phyloP scores from a whole-genome alignment of 805 yeast genomes.

The Cyberlindnera saturnus region DNA sequence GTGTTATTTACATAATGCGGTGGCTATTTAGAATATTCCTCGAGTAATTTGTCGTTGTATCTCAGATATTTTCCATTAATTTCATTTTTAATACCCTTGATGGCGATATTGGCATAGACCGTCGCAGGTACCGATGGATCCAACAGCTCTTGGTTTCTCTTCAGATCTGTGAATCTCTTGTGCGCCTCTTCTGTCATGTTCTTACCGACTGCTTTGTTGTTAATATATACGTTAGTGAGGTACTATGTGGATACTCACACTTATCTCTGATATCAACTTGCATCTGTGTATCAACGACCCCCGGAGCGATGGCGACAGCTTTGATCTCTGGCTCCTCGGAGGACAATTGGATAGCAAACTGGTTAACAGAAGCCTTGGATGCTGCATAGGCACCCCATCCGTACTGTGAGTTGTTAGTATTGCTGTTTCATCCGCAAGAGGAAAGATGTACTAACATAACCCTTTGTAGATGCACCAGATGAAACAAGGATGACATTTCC shows the following conservation, averaged over 20 bases:
- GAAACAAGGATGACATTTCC: slow-evolving; percentile 78
- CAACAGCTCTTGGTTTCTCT: slow-evolving; percentile 50
- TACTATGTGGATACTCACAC: slow-evolving; percentile 14
- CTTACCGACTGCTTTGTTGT: slow-evolving; percentile 28
- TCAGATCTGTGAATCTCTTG: slow-evolving; percentile 58
- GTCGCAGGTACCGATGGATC: slow-evolving; percentile 69
- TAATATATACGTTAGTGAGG: not conserved
- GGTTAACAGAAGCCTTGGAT: slow-evolving; percentile 88
- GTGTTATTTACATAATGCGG: not conserved
- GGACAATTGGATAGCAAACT: slow-evolving; percentile 60
- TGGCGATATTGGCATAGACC: slow-evolving; percentile 60
- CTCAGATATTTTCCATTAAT: slow-evolving; percentile 67
- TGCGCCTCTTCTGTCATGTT: slow-evolving; percentile 58
- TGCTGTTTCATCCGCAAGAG: not conserved
- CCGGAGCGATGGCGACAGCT: slow-evolving; percentile 81
- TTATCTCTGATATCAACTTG: slow-evolving; percentile 70
- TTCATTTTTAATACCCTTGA: slow-evolving; percentile 47
- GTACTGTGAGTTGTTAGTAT: slow-evolving; percentile 23
- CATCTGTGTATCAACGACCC: slow-evolving; percentile 91
- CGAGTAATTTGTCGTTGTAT: slow-evolving; percentile 39
- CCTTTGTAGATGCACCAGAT: slow-evolving; percentile 75
- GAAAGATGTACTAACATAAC: slow-evolving; percentile 31
- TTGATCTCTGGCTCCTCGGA: slow-evolving; percentile 58
- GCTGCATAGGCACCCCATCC: slow-evolving; percentile 94
- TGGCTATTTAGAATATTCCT: slow-evolving; percentile 3